Conservation (phyloP, 768 basidiomycete genomes). For the Collybiopsis confluens region DNA sequence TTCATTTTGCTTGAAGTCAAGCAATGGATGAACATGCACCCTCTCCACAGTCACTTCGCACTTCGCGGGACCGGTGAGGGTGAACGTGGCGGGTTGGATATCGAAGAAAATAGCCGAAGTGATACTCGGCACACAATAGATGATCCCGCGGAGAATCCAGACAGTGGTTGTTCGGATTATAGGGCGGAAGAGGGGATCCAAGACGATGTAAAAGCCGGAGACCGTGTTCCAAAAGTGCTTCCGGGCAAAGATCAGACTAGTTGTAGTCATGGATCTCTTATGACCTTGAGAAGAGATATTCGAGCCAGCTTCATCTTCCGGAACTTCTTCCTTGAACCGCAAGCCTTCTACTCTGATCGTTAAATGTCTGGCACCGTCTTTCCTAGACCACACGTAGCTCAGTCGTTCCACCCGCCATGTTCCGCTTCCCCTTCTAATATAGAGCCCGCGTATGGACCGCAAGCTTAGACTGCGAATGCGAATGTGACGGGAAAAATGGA, state of each 20-base stretch:
- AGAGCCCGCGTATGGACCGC: constrained; percentile 74
- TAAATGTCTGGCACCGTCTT: constrained; percentile 50
- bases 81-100: constrained; percentile 49
- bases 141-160: constrained; percentile 49
- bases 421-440: constrained; percentile 51
- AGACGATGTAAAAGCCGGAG: constrained; percentile 35
- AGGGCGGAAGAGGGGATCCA: constrained; percentile 64
- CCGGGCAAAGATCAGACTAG: constrained; percentile 39
- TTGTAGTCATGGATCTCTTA: constrained; percentile 40
- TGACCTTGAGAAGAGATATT: constrained; percentile 29
- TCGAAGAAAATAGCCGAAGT: constrained; percentile 68
- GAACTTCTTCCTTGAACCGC: constrained; percentile 44
- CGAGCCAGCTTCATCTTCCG: constrained; percentile 16
- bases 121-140: constrained; percentile 64
- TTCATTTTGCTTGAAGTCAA: constrained; percentile 51
- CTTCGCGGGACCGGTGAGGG: constrained; percentile 49
- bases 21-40: constrained; percentile 47
- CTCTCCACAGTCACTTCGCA: constrained; percentile 45
- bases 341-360: constrained; percentile 61
- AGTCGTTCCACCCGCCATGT: constrained; percentile 68
- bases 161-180: constrained; percentile 53
- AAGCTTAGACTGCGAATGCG: constrained; percentile 72
- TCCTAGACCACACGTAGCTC: constrained; percentile 51
- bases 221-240: constrained; percentile 33
- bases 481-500: constrained; percentile 56